Percentiles rank a stretch among this genome's conserved stretches.
Evolutionary conservation across 2,329 filamentous ascomycete genomes (phyloP).

Genomic region (Hymenoscyphus salicellus): DNA sequence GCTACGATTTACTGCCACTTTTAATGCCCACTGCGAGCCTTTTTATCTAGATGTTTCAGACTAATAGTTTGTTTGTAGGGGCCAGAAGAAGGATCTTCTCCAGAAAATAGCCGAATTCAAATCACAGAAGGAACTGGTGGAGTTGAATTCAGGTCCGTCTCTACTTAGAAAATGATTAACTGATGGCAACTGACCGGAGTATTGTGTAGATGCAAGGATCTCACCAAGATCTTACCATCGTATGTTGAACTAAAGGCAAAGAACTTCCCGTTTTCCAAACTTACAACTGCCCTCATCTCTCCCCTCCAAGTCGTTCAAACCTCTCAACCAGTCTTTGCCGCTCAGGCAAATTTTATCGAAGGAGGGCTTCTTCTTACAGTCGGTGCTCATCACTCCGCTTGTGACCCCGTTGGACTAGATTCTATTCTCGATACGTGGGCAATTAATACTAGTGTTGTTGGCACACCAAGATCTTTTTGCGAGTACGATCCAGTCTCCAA

Average conservation of each 20-base stretch:
- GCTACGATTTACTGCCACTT: no score
- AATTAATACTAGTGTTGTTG: slow-evolving; percentile 44
- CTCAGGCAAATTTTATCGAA: slow-evolving; percentile 48
- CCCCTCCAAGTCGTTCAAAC: slow-evolving; percentile 18
- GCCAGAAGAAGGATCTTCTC: no score
- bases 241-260: slow-evolving; percentile 18
- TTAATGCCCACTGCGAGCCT: no score
- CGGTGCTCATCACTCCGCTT: slow-evolving; percentile 46
- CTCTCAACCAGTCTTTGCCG: slow-evolving; percentile 40
- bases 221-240: slow-evolving; percentile 17
- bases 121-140: no score
- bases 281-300: slow-evolving; percentile 17
- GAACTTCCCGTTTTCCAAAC: slow-evolving; percentile 20
- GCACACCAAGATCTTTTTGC: no score
- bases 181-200: background rate
- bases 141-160: no score
- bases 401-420: slow-evolving; percentile 51
- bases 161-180: no score
- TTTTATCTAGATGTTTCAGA: no score
- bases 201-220: slow-evolving; percentile 18
- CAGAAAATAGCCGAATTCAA: no score
- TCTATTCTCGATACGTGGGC: slow-evolving; percentile 40
- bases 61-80: no score
- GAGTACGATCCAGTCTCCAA: slow-evolving; percentile 41
- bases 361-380: slow-evolving; percentile 51